These are phyloP conservation scores for Paralagenidium karlingii DNA, from an alignment of 352 stramenopile species.

Conservation along the genomic window DNA sequence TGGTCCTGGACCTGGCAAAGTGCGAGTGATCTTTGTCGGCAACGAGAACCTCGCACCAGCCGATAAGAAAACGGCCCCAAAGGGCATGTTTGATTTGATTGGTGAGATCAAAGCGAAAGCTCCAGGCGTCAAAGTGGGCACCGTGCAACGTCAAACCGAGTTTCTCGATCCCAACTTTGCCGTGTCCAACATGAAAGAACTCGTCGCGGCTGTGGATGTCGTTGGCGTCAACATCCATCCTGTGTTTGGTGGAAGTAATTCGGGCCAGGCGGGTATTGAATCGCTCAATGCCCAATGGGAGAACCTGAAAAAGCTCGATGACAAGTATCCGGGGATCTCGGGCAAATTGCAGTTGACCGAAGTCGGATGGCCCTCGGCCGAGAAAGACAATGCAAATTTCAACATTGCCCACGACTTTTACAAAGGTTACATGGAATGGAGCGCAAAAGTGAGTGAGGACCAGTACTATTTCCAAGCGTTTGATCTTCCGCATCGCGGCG, in stretches of 20 bases:
- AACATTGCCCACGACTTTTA: too few relatives aligned
- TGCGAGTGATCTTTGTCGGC: slow-evolving; percentile 43
- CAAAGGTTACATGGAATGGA: too few relatives aligned
- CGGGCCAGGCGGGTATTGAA: slow-evolving; percentile 19
- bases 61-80: slow-evolving; percentile 14
- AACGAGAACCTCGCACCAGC: slow-evolving; percentile 37
- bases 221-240: slow-evolving; percentile 65
- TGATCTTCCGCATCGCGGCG: slow-evolving; percentile 29
- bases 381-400: too few relatives aligned
- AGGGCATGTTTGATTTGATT: slow-evolving; percentile 27
- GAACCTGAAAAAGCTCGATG: slow-evolving; percentile 16
- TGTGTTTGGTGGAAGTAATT: slow-evolving; percentile 30
- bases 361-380: slow-evolving; percentile 41
- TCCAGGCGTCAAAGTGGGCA: slow-evolving; percentile 20
- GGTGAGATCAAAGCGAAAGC: slow-evolving; percentile 15
- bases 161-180: slow-evolving; percentile 25
- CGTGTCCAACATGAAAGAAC: slow-evolving; percentile 18
- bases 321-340: slow-evolving; percentile 27
- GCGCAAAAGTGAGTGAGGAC: too few relatives aligned
- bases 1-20: too few relatives aligned
- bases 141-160: slow-evolving; percentile 37
- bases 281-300: slow-evolving; percentile 29
- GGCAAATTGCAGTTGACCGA: slow-evolving; percentile 43
- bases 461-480: slow-evolving; percentile 56
- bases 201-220: slow-evolving; percentile 36